Evolutionary conservation across 805 yeast species (phyloP).

Genomic region (Wickerhamomyces canadensis): DNA sequence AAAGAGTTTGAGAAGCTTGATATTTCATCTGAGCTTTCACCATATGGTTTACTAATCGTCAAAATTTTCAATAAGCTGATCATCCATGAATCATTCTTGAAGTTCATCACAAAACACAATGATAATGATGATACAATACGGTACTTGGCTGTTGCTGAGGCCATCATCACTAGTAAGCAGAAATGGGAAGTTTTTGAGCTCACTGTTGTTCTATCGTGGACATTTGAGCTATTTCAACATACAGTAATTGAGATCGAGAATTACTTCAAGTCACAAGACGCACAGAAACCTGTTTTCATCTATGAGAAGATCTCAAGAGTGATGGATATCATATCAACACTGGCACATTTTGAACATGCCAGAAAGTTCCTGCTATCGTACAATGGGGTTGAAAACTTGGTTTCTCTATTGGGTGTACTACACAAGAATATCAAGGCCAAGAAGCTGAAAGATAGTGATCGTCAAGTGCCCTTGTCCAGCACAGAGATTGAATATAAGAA

Average conservation of each 20-base stretch:
- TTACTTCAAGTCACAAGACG: constrained; percentile 1
- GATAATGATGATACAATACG: constrained; percentile 11
- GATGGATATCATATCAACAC: constrained; percentile 29
- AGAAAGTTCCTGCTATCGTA: constrained; percentile 31
- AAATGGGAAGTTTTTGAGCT: constrained; percentile 33
- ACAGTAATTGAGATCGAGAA: not conserved
- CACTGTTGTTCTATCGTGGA: constrained; percentile 35
- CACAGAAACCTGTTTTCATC: constrained; percentile 17
- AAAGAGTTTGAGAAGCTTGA: constrained; percentile 16
- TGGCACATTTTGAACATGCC: constrained; percentile 30
- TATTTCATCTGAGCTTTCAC: constrained; percentile 8
- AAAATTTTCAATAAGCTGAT: constrained; percentile 25
- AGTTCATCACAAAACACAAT: constrained; percentile 21
- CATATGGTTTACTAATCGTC: constrained; percentile 19
- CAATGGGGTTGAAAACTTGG: constrained; percentile 29
- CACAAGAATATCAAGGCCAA: constrained; percentile 30
- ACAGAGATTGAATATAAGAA: constrained; percentile 23
- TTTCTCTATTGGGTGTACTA: constrained; percentile 25
- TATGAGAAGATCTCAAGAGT: constrained; percentile 26
- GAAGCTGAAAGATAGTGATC: constrained; percentile 19
- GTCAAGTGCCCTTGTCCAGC: constrained; percentile 10
- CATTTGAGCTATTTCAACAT: constrained; percentile 26
- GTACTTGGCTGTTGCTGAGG: constrained; percentile 25
- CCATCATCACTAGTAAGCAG: constrained; percentile 30
- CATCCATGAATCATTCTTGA: constrained; percentile 30